Conservation (phyloP, 257 asterid genomes). For the Misopates orontium region DNA sequence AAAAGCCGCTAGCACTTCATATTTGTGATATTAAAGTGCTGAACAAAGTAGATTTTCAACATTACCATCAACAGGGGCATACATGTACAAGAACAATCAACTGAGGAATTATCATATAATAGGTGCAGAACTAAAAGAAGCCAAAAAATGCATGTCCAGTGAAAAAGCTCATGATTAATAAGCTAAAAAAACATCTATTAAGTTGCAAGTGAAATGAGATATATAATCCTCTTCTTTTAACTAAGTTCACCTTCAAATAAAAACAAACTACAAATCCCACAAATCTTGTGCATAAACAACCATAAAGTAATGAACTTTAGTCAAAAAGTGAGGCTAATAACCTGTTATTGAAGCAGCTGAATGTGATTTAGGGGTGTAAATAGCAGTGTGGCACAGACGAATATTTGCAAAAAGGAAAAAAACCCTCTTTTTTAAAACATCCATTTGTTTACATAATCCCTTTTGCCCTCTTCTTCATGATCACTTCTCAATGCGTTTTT, state of each 20-base stretch:
- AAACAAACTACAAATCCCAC: neutral
- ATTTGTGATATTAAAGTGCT: constrained; percentile 1
- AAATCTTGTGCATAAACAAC: neutral
- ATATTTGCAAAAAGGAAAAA: neutral
- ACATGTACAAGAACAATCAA: too few relatives aligned
- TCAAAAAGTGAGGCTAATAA: constrained; percentile 13
- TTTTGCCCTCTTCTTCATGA: too few relatives aligned
- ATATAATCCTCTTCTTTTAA: too few relatives aligned
- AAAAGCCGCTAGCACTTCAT: neutral
- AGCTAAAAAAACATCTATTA: too few relatives aligned
- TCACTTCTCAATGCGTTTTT: too few relatives aligned
- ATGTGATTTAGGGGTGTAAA: constrained; percentile 21
- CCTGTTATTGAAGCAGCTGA: constrained; percentile 33
- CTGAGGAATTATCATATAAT: too few relatives aligned
- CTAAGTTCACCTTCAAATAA: too few relatives aligned
- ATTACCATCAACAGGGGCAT: neutral
- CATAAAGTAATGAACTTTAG: neutral
- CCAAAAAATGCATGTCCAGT: too few relatives aligned
- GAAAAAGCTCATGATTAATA: too few relatives aligned
- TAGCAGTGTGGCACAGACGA: constrained; percentile 19
- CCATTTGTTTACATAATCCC: constrained; percentile 21
- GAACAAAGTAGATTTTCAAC: neutral
- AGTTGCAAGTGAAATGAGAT: too few relatives aligned
- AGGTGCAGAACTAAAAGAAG: too few relatives aligned
- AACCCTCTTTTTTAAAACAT: constrained; percentile 24